Evolutionary conservation across 2,329 filamentous ascomycete genomes (phyloP), one percentile per base, ranked within the genome.

Genomic region (Rutstroemia sp.): DNA sequence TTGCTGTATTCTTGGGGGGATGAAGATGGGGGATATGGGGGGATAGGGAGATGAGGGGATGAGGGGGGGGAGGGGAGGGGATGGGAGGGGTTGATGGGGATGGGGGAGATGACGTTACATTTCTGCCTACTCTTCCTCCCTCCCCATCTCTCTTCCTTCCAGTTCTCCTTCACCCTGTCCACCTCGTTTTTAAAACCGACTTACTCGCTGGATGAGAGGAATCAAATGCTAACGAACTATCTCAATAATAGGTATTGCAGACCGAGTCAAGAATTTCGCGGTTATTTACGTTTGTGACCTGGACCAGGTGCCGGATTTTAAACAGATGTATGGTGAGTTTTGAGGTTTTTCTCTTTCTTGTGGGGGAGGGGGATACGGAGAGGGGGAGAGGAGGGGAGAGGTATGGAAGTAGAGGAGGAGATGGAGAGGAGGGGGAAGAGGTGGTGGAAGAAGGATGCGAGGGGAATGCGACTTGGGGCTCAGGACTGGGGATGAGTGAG

Each of bases 271-370:
- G 76, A 96, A 92, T 76, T 95, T 94, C 69, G 88, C 88, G 57
- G 88, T 88, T 71, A 87, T 97, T 71, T 97, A 97, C 74, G 81
- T 95, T 53, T 96, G 92, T 79, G 92, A 97, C 71, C 86, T 95
- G 67, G 89, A 95, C 69, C 81, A 91, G 71, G 88, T 95, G 5
- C 88, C 89, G 56, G 90, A 95, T 72, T 96, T 96, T 77, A 96
- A 94, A 71, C 83, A 88, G 68, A 97, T 97, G 92, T 96, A 96
- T 78, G 39, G 39, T 40, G 14, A 40, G 39, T 40, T 8, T 17
- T 9, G 8, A 40, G 5, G 9, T 16, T 14, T 40, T 40, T 4
- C 17, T 40, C 9, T n/a, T n/a, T n/a, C 0, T 40, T 7, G 1
- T 4, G 10, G 8, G 6, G 8, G 9, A 14, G 2, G 3, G 14